Evolutionary conservation across 441 rosid genomes (phyloP).

Genomic region (Adansonia gregorii): DNA sequence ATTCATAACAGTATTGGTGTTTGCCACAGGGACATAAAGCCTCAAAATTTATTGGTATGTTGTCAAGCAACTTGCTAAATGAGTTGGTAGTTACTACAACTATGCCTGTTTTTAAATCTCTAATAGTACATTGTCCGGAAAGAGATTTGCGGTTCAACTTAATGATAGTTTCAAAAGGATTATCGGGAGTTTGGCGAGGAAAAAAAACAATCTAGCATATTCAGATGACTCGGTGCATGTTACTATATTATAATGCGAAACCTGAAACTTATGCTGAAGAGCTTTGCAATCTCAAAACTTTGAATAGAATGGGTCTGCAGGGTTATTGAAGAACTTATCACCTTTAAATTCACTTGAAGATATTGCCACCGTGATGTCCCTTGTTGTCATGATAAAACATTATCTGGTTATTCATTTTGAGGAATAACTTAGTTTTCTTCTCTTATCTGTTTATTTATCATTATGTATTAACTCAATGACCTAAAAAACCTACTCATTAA

Average conservation of each 20-base stretch:
- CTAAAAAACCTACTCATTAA: background rate
- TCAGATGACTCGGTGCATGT: background rate
- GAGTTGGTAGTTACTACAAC: background rate
- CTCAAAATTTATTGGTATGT: conserved; percentile 46
- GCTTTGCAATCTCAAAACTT: background rate
- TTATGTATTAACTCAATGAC: conserved; percentile 11
- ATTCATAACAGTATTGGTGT: conserved; percentile 44
- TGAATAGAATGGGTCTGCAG: background rate
- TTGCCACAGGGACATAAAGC: conserved; percentile 50
- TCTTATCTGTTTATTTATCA: background rate
- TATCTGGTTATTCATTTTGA: background rate
- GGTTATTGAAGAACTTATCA: background rate
- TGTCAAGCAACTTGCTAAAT: background rate
- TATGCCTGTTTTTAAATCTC: background rate
- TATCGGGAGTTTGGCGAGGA: background rate
- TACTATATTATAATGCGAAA: background rate
- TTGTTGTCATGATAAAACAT: background rate
- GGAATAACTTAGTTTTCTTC: background rate
- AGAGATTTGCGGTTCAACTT: background rate
- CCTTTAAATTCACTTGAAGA: background rate
- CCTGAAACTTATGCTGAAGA: background rate
- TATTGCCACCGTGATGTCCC: background rate
- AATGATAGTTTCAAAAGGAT: background rate
- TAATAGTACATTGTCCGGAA: background rate
- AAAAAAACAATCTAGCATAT: background rate